A percentile compares a stretch with the other conserved stretches of the same genome.
Conservation (phyloP, 2,329 filamentous ascomycete species). For the Calonectria multiphialidica region DNA sequence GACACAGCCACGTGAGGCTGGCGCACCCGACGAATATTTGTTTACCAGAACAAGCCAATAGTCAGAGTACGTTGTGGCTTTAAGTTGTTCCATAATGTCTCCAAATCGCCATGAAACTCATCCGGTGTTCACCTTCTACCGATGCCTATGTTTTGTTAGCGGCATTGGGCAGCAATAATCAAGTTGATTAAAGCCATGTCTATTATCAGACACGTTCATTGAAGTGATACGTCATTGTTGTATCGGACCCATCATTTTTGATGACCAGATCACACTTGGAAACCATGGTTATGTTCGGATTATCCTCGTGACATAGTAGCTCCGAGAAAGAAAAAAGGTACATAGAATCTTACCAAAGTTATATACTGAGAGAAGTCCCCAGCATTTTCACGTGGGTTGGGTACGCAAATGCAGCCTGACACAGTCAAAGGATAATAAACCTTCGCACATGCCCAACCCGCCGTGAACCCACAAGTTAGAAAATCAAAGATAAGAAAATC, state of each 20-base stretch:
- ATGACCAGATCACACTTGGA: not conserved
- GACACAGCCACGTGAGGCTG: not conserved
- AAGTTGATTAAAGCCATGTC: not conserved
- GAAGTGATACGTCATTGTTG: not conserved
- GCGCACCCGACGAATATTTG: not conserved
- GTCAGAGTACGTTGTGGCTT: not conserved
- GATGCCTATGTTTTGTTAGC: not conserved
- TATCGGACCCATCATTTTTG: not conserved
- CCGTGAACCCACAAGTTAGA: not conserved
- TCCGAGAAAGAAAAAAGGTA: too few relatives aligned
- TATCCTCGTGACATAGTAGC: too few relatives aligned
- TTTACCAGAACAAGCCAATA: not conserved
- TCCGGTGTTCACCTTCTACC: not conserved
- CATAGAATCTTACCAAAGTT: too few relatives aligned
- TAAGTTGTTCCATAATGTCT: not conserved
- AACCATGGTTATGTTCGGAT: not conserved
- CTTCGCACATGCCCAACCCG: not conserved
- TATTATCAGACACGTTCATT: not conserved
- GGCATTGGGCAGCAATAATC: not conserved
- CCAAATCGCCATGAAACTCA: not conserved
- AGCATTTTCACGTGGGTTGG: too few relatives aligned
- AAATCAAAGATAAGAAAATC: not conserved
- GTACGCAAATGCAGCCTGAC: too few relatives aligned
- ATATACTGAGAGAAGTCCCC: too few relatives aligned
- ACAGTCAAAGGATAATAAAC: too few relatives aligned